Evolutionary conservation across 1,284 basidiomycete genomes (phyloP), one percentile per base, ranked within the genome.

Genomic region (Cronartium ribicola): DNA sequence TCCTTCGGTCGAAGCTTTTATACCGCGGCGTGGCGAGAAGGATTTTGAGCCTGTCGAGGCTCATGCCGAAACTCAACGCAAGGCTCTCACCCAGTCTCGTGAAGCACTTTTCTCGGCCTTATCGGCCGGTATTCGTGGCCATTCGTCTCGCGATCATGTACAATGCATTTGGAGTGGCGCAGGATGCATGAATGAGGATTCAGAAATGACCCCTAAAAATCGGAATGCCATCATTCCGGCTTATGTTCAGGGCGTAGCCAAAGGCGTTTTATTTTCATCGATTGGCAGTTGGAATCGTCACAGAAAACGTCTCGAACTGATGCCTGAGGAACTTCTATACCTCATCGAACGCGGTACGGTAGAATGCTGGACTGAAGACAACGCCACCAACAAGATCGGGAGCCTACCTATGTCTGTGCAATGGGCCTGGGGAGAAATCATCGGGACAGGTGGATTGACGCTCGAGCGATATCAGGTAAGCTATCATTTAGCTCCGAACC

Each of bases 381-480:
- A 57, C 20, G 46, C 22, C 44, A 8, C 13, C 3, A 43, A 20
- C 8, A 51, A 39, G 4, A 10, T 60, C 4, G 71, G 64, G 41
- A 8, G 51, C 20, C 29, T 73, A 5, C 71, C 71, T 20, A 60
- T 73, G 64, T 67, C 71, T 6, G 71, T 73, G 3, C 64, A 73
- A 62, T 65, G 44, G 17, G 63, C 71, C 17, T 73, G 71, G 71
- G n/a, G 64, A 46, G 64, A 73, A 37, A 73, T 73, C n/a, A 73
- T 73, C 20, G 64, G 64, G 39, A 61, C 71, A 13, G 41, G 43
- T 62, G 46, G 60, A 29, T 36, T 73, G 10, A 66, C 71, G 29
- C 57, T 73, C 20, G 63, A 73, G n/a, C 13, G 43, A 66, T 73
- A 73, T 73, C 71, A 73, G 64, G 71, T 73, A 66, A 36, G 22